Percentiles rank a stretch among this genome's conserved stretches.
phyloP scores from a whole-genome alignment of 2,329 filamentous ascomycete species.

The Colletotrichum noveboracense region DNA sequence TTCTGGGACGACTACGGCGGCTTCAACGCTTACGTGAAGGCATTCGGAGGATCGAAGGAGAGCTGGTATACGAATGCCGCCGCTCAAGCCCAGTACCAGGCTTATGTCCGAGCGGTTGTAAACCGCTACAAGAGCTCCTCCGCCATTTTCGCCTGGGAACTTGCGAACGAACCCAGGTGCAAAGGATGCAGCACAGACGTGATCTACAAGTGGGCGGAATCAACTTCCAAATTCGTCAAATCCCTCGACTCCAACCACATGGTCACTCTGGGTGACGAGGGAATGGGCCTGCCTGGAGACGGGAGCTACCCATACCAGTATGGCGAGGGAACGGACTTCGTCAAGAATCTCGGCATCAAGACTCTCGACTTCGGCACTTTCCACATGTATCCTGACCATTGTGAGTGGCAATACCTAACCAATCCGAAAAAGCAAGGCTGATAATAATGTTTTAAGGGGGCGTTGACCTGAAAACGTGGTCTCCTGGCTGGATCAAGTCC shows the following conservation, averaged over 20 bases:
- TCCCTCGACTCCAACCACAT: slow-evolving; percentile 66
- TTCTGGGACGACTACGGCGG: slow-evolving; percentile 72
- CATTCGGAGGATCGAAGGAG: slow-evolving; percentile 58
- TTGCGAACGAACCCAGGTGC: slow-evolving; percentile 65
- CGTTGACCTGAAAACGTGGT: slow-evolving; percentile 12
- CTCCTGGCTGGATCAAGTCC: slow-evolving; percentile 24
- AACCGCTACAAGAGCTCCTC: slow-evolving; percentile 50
- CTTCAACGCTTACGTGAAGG: slow-evolving; percentile 63
- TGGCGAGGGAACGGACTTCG: slow-evolving; percentile 57
- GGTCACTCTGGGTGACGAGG: slow-evolving; percentile 67
- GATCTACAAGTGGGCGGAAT: slow-evolving; percentile 66
- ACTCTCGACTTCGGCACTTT: slow-evolving; percentile 53
- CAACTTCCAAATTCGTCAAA: slow-evolving; percentile 67
- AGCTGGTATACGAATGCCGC: slow-evolving; percentile 62
- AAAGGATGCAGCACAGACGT: slow-evolving; percentile 61
- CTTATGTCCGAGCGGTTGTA: slow-evolving; percentile 55
- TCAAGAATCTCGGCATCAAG: slow-evolving; percentile 53
- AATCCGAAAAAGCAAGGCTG: background rate
- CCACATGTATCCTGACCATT: slow-evolving; percentile 34
- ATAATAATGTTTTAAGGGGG: too few species aligned
- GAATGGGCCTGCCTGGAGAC: slow-evolving; percentile 52
- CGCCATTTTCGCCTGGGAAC: slow-evolving; percentile 60
- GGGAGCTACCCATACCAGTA: slow-evolving; percentile 57
- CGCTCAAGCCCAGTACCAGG: slow-evolving; percentile 60
- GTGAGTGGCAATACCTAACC: slow-evolving; percentile 18